A percentile compares a stretch with the other conserved stretches of the same genome.
These are phyloP conservation scores for Paraphoma chrysanthemicola DNA, from an alignment of 2,329 filamentous ascomycete genomes.

Conservation along the genomic window DNA sequence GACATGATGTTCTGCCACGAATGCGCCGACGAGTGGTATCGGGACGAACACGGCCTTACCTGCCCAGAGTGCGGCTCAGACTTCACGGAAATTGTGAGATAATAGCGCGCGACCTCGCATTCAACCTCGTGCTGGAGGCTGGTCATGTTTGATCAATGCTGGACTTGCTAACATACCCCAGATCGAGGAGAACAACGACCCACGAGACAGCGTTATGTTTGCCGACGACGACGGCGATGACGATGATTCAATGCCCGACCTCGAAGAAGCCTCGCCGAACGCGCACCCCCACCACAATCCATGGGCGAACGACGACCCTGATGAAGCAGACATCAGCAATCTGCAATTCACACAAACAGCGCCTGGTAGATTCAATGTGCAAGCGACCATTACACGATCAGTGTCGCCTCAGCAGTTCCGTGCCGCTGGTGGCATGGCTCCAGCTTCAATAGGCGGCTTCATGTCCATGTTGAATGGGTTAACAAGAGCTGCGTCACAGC, in stretches of 20 bases:
- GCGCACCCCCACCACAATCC: constrained; percentile 55
- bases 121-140: constrained; percentile 2
- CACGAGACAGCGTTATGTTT: constrained; percentile 55
- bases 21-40: constrained; percentile 82
- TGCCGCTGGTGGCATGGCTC: constrained; percentile 20
- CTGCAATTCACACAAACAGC: constrained; percentile 51
- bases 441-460: constrained; percentile 50
- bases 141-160: neutral
- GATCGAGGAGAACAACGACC: constrained; percentile 67
- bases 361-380: constrained; percentile 44
- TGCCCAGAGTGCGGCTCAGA: constrained; percentile 83
- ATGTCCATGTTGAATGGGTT: constrained; percentile 56
- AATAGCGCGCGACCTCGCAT: constrained; percentile 10
- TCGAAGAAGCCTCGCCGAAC: constrained; percentile 29
- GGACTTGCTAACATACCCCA: constrained; percentile 33
- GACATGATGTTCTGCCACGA: constrained; percentile 87
- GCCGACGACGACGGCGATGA: constrained; percentile 39
- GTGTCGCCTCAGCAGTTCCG: constrained; percentile 31
- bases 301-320: constrained; percentile 57
- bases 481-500: constrained; percentile 40
- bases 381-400: constrained; percentile 43
- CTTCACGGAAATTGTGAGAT: constrained; percentile 83
- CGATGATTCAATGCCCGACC: constrained; percentile 36
- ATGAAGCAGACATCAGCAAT: constrained; percentile 57
- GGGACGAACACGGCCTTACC: constrained; percentile 69